Percentiles rank a stretch among this genome's conserved stretches.
These are phyloP conservation scores for Salix viminalis DNA, from an alignment of 345 rosid species.

Conservation along the genomic window DNA sequence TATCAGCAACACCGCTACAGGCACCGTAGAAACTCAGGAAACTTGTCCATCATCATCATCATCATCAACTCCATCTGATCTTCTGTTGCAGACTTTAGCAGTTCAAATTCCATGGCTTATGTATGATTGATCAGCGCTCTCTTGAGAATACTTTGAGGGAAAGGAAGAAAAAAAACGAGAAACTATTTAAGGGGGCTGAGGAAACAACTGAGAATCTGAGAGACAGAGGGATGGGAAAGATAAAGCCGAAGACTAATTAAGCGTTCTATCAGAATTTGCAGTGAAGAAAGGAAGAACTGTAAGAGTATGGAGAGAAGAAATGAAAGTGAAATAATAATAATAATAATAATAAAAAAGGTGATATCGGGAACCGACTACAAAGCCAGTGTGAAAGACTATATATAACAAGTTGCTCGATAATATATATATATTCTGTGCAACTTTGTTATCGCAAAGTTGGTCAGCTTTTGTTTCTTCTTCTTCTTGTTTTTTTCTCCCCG, in stretches of 20 bases:
- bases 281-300: conserved; percentile 19
- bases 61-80: conserved; percentile 40
- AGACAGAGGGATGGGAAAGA: conserved; percentile 43
- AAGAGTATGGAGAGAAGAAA: conserved; percentile 14
- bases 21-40: conserved; percentile 28
- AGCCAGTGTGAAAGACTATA: conserved; percentile 7
- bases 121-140: neutral
- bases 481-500: neutral
- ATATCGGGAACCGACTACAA: conserved; percentile 38
- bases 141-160: neutral
- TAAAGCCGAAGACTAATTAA: conserved; percentile 21
- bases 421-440: neutral
- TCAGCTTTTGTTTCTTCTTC: conserved; percentile 12
- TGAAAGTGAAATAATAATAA: neutral
- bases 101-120: conserved; percentile 40
- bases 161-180: neutral
- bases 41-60: conserved; percentile 40
- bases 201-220: conserved; percentile 9
- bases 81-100: conserved; percentile 27
- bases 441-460: conserved; percentile 20
- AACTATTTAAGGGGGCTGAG: conserved; percentile 8
- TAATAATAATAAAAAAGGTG: neutral
- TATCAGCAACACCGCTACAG: conserved; percentile 11
- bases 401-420: conserved; percentile 18
- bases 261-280: conserved; percentile 46